Evolutionary conservation across 2,329 filamentous ascomycete species (phyloP).

Genomic region (Calonectria leucothoes): DNA sequence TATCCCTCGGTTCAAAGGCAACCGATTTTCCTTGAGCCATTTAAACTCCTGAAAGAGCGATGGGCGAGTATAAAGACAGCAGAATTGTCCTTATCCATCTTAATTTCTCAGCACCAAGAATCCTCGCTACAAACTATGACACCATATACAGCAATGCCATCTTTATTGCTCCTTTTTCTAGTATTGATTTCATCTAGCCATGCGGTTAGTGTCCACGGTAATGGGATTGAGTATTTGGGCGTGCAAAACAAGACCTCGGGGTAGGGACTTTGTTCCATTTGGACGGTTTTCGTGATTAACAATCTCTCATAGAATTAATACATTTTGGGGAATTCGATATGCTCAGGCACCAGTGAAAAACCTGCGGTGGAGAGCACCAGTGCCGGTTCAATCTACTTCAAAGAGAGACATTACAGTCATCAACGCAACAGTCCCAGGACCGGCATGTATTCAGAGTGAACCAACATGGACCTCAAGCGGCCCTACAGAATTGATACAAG

Average conservation of each 20-base stretch:
- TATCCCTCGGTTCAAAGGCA: neutral
- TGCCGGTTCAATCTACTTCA: neutral
- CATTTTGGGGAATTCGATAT: neutral
- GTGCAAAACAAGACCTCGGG: neutral
- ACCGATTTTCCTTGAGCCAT: neutral
- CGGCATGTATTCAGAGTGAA: neutral
- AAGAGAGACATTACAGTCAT: neutral
- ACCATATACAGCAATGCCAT: too few species aligned
- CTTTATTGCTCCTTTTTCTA: neutral
- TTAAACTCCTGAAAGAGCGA: neutral
- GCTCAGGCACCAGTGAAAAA: neutral
- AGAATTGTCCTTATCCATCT: neutral
- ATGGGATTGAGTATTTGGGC: neutral
- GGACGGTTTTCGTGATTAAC: neutral
- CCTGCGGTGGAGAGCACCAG: neutral
- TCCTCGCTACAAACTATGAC: neutral
- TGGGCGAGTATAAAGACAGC: too few species aligned
- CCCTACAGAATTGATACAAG: neutral
- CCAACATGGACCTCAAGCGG: neutral
- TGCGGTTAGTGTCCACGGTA: neutral
- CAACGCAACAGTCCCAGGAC: neutral
- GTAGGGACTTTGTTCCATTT: neutral
- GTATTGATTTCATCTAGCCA: neutral
- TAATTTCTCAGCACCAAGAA: neutral
- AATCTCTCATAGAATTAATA: neutral